These are phyloP conservation scores for Trichoderma arundinaceum DNA, from an alignment of 2,329 filamentous ascomycete genomes.

Conservation along the genomic window DNA sequence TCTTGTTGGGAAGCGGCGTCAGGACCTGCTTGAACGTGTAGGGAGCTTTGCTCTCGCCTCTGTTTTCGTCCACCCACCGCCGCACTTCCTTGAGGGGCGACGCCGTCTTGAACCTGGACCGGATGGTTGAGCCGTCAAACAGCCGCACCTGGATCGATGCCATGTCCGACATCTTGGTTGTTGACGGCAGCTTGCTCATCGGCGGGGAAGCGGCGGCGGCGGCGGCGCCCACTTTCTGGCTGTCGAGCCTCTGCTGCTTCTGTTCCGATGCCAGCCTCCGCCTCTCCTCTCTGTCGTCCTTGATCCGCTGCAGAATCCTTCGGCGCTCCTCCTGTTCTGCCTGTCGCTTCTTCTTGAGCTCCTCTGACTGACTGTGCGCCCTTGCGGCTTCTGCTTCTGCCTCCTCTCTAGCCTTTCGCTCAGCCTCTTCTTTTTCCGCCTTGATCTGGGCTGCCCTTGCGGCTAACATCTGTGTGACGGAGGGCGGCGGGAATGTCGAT, in stretches of 20 bases:
- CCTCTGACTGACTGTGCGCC: constrained; percentile 56
- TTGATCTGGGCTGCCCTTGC: constrained; percentile 57
- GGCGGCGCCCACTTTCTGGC: constrained; percentile 38
- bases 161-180: constrained; percentile 40
- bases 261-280: constrained; percentile 60
- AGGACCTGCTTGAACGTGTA: constrained; percentile 87
- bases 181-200: constrained; percentile 43
- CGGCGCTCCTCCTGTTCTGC: constrained; percentile 71
- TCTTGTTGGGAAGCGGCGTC: constrained; percentile 75
- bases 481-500: not conserved
- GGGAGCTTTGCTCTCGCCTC: constrained; percentile 63
- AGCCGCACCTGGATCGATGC: constrained; percentile 76
- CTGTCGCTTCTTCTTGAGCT: constrained; percentile 67
- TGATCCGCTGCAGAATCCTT: constrained; percentile 75
- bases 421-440: constrained; percentile 50
- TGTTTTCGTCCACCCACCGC: constrained; percentile 73
- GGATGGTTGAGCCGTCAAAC: constrained; percentile 82
- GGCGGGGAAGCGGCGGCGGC: constrained; percentile 41
- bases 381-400: constrained; percentile 51
- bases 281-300: constrained; percentile 75
- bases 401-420: constrained; percentile 57
- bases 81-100: constrained; percentile 73
- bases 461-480: constrained; percentile 50
- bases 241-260: constrained; percentile 49
- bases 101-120: constrained; percentile 70